Percentiles rank a stretch among this genome's conserved stretches.
Evolutionary conservation across 2,329 filamentous ascomycete species (phyloP).

Genomic region (Cladosporium sphaerospermum): DNA sequence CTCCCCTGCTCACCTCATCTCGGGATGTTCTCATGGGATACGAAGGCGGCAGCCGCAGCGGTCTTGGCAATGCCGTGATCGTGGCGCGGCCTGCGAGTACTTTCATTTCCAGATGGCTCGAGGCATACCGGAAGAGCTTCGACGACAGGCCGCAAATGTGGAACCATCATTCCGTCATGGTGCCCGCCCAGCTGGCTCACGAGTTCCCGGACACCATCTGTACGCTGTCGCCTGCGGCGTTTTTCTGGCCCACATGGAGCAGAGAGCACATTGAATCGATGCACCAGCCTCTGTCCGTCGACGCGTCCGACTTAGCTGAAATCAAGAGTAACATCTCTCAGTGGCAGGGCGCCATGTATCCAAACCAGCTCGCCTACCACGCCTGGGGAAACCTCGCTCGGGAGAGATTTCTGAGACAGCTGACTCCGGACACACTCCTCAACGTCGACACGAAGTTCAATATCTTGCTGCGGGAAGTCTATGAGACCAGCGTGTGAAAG

Average conservation of each 20-base stretch:
- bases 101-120: constrained; percentile 15
- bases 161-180: constrained; percentile 14
- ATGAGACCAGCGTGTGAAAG: neutral
- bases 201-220: constrained; percentile 12
- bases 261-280: constrained; percentile 10
- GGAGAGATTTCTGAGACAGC: neutral
- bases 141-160: constrained; percentile 7
- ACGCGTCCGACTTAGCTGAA: neutral
- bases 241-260: constrained; percentile 16
- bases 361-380: constrained; percentile 14
- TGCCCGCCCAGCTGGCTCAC: constrained; percentile 11
- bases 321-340: constrained; percentile 4
- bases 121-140: constrained; percentile 10
- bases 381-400: constrained; percentile 6
- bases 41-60: constrained; percentile 16
- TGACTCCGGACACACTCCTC: neutral
- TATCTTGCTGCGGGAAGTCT: constrained; percentile 1
- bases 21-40: constrained; percentile 15
- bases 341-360: constrained; percentile 14
- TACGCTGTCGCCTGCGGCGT: constrained; percentile 13
- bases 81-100: constrained; percentile 12
- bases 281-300: constrained; percentile 8
- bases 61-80: constrained; percentile 16
- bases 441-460: neutral
- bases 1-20: constrained; percentile 7